These are phyloP conservation scores for Lachnellula hyalina DNA, from an alignment of 2,329 filamentous ascomycete species.

Conservation along the genomic window DNA sequence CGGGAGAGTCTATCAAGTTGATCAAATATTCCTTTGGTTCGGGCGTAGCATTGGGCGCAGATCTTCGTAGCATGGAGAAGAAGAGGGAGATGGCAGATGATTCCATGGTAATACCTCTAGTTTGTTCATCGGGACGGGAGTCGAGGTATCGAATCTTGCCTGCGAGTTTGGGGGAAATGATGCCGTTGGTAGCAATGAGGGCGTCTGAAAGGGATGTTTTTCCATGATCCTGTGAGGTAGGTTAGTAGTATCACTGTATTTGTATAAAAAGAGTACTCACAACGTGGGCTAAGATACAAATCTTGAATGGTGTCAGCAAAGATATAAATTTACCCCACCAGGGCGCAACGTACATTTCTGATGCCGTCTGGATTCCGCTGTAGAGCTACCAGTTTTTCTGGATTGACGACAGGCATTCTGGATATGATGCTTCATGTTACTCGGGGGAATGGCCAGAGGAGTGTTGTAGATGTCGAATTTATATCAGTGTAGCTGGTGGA, in stretches of 20 bases:
- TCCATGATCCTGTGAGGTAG: slow-evolving; percentile 70
- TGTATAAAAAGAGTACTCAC: slow-evolving; percentile 40
- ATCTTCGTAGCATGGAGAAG: slow-evolving; percentile 82
- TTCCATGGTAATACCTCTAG: slow-evolving; percentile 98
- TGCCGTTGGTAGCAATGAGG: slow-evolving; percentile 96
- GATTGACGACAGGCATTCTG: slow-evolving; percentile 82
- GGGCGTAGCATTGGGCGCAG: slow-evolving; percentile 60
- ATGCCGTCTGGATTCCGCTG: slow-evolving; percentile 85
- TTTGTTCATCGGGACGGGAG: slow-evolving; percentile 91
- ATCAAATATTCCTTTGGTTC: slow-evolving; percentile 86
- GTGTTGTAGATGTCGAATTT: not conserved
- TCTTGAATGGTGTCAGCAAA: slow-evolving; percentile 45
- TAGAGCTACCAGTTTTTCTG: slow-evolving; percentile 84
- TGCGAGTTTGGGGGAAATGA: slow-evolving; percentile 95
- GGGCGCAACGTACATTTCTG: slow-evolving; percentile 67
- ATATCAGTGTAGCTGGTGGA: not conserved
- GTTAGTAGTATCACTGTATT: slow-evolving; percentile 3
- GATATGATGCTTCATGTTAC: slow-evolving; percentile 11
- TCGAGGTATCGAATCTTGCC: slow-evolving; percentile 98
- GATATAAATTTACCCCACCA: slow-evolving; percentile 19
- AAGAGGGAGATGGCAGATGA: slow-evolving; percentile 95
- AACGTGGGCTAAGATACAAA: slow-evolving; percentile 93
- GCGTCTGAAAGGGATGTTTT: slow-evolving; percentile 97
- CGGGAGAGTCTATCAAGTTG: slow-evolving; percentile 96
- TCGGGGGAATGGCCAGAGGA: not conserved